A percentile compares a stretch with the other conserved stretches of the same genome.
Evolutionary conservation across 176 grass and related monocot genomes (phyloP).

Genomic region (Neostapfia colusana): DNA sequence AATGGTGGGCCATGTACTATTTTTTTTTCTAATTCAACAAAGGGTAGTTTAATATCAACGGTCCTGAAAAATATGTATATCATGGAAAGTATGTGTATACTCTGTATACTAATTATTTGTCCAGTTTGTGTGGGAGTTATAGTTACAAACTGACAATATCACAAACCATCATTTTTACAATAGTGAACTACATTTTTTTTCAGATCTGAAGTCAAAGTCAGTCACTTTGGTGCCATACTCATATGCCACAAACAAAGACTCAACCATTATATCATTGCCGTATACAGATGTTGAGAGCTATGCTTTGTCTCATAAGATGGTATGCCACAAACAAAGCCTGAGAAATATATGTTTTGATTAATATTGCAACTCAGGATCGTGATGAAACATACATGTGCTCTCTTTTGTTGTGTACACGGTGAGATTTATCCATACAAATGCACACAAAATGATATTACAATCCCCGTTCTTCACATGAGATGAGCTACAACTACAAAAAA

Average conservation of each 20-base stretch:
- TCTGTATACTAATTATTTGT: no score
- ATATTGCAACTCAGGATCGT: no score
- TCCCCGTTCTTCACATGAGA: neutral
- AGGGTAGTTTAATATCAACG: no score
- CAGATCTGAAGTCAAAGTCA: constrained; percentile 19
- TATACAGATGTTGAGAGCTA: constrained; percentile 3
- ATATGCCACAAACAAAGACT: constrained; percentile 32
- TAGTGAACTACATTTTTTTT: neutral
- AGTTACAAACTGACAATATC: neutral
- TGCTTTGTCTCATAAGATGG: constrained; percentile 30
- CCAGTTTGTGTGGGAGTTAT: neutral
- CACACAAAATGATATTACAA: neutral
- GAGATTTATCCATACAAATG: neutral
- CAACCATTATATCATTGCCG: neutral
- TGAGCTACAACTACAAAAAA: neutral
- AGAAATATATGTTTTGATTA: neutral
- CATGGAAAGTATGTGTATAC: no score
- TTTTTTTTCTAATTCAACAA: no score
- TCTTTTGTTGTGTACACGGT: neutral
- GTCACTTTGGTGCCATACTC: neutral
- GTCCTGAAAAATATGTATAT: no score
- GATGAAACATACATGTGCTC: neutral
- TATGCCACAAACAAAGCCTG: neutral
- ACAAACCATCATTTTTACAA: neutral
- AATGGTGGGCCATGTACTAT: no score